Evolutionary conservation across 163 green algal genomes (phyloP).

Genomic region (Scenedesmus sp.): DNA sequence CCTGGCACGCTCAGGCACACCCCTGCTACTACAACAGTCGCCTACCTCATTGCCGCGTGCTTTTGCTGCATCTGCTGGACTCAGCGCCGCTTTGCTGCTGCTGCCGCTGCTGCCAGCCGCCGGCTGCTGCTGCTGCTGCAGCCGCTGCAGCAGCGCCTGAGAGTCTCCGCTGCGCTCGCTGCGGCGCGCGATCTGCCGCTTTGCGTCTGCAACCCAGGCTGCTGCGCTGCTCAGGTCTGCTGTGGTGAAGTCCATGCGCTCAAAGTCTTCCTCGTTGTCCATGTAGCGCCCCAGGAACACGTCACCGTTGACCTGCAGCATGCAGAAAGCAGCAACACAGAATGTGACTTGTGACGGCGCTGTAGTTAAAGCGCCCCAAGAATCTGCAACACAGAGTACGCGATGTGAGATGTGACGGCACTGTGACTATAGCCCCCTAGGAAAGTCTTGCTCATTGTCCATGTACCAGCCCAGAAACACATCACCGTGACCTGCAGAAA

Average conservation of each 20-base stretch:
- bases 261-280: conserved; percentile 90
- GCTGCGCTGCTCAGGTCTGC: conserved; percentile 79
- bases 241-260: conserved; percentile 78
- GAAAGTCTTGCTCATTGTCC: conserved; percentile 88
- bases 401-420: not conserved
- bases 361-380: not conserved
- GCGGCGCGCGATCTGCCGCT: not conserved
- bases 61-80: conserved; percentile 73
- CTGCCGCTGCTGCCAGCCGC: not conserved
- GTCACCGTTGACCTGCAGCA: conserved; percentile 84
- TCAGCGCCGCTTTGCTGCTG: conserved; percentile 23
- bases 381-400: not conserved
- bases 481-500: conserved; percentile 82
- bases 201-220: conserved; percentile 63
- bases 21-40: not conserved
- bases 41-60: conserved; percentile 72
- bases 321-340: not conserved
- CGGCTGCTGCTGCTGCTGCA: conserved; percentile 24
- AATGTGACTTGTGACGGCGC: not conserved
- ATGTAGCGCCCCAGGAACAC: conserved; percentile 86
- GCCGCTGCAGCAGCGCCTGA: conserved; percentile 47
- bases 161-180: conserved; percentile 34
- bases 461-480: conserved; percentile 85
- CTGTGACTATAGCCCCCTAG: not conserved
- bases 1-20: not conserved